These are phyloP conservation scores for Apostasia shenzhenica DNA, from an alignment of 106 monocot species.

Conservation along the genomic window DNA sequence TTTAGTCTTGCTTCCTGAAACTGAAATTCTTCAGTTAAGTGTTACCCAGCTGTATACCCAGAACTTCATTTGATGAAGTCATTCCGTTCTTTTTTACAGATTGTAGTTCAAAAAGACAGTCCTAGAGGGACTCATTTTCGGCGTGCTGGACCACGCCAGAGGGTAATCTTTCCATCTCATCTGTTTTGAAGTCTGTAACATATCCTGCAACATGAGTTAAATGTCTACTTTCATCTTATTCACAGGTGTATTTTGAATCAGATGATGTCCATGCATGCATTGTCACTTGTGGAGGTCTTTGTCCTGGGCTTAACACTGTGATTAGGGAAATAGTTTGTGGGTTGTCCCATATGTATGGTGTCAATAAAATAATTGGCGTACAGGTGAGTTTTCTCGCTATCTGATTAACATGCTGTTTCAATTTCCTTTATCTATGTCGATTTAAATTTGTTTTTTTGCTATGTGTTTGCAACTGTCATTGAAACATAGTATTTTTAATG, in stretches of 20 bases:
- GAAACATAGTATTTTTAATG: neutral
- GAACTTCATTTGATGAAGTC: no score
- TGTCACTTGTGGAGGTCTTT: conserved; percentile 34
- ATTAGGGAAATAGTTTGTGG: conserved; percentile 26
- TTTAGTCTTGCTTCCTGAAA: no score
- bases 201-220: neutral
- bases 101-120: conserved; percentile 43
- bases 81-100: conserved; percentile 19
- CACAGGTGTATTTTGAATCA: conserved; percentile 41
- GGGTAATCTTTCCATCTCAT: conserved; percentile 13
- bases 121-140: conserved; percentile 61
- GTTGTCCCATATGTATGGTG: conserved; percentile 26
- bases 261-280: conserved; percentile 31
- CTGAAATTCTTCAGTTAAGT: no score
- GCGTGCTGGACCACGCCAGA: conserved; percentile 67
- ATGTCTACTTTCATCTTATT: neutral
- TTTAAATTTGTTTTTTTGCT: no score
- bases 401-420: neutral
- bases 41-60: no score
- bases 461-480: neutral
- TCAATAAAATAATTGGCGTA: conserved; percentile 18
- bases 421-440: no score
- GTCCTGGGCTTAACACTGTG: conserved; percentile 10
- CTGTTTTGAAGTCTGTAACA: conserved; percentile 1
- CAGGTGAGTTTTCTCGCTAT: conserved; percentile 10